These are phyloP conservation scores for Penicillium sp. DNA, from an alignment of 2,329 filamentous ascomycete species.

Conservation along the genomic window DNA sequence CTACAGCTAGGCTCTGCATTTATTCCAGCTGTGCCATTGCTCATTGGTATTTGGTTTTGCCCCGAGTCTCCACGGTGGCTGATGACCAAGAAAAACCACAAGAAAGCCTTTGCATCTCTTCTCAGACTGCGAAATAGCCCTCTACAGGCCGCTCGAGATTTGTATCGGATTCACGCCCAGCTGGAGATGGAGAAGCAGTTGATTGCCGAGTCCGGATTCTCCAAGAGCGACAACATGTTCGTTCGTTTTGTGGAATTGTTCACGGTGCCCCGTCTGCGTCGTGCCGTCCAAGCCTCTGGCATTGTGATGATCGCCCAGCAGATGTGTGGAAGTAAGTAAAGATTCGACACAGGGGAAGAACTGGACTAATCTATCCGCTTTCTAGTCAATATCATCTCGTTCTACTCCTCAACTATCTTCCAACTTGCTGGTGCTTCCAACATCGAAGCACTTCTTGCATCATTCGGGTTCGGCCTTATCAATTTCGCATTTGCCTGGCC, in stretches of 20 bases:
- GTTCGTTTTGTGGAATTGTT: slow-evolving; percentile 18
- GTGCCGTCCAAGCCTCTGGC: slow-evolving; percentile 21
- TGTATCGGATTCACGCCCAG: slow-evolving; percentile 23
- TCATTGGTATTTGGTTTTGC: slow-evolving; percentile 40
- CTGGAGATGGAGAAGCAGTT: slow-evolving; percentile 26
- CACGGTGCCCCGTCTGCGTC: slow-evolving; percentile 17
- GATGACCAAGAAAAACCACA: slow-evolving; percentile 25
- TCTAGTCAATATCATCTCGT: slow-evolving; percentile 26
- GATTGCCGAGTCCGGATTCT: slow-evolving; percentile 8
- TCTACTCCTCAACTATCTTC: slow-evolving; percentile 24
- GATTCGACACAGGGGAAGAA: not conserved
- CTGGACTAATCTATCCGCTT: not conserved
- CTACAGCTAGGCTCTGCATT: slow-evolving; percentile 42
- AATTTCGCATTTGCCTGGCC: slow-evolving; percentile 27
- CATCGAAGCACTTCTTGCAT: slow-evolving; percentile 19
- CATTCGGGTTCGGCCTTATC: slow-evolving; percentile 22
- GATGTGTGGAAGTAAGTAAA: slow-evolving; percentile 24
- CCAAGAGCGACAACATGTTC: slow-evolving; percentile 11
- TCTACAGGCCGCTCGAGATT: slow-evolving; percentile 30
- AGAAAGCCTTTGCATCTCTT: slow-evolving; percentile 28
- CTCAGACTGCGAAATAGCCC: slow-evolving; percentile 29
- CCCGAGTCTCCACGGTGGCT: slow-evolving; percentile 38
- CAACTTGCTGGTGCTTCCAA: slow-evolving; percentile 9
- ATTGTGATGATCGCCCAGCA: slow-evolving; percentile 27
- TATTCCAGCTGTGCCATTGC: slow-evolving; percentile 40